These are phyloP conservation scores for Holtermanniella nyarrowii DNA, from an alignment of 768 basidiomycete species.

Conservation along the genomic window DNA sequence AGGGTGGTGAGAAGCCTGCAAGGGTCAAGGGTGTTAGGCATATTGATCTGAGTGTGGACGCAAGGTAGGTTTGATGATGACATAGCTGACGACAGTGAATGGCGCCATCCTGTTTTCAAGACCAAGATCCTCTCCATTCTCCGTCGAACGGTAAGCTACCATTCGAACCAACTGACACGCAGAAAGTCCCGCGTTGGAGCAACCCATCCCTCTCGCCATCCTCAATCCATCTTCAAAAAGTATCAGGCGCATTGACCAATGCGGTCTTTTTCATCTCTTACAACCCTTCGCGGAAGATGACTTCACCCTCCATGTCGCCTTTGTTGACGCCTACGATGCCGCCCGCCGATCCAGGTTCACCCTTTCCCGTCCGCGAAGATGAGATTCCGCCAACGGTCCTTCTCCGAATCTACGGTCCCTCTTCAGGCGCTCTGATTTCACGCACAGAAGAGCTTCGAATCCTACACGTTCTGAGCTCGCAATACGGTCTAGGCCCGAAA, in stretches of 20 bases:
- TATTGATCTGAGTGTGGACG: conserved; percentile 29
- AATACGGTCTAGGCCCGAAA: conserved; percentile 77
- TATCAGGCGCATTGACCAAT: conserved; percentile 88
- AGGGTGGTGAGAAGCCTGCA: not conserved
- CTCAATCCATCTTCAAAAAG: conserved; percentile 57
- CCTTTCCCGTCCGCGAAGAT: conserved; percentile 43
- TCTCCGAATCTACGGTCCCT: conserved; percentile 83
- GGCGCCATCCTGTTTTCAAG: conserved; percentile 39
- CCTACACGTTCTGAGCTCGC: conserved; percentile 77
- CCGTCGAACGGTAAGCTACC: conserved; percentile 19
- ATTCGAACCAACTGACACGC: not conserved
- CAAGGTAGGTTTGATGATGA: conserved; percentile 17
- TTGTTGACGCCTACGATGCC: conserved; percentile 23
- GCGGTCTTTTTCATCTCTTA: conserved; percentile 91
- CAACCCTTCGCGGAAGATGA: conserved; percentile 38
- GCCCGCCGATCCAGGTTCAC: conserved; percentile 39
- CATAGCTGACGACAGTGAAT: conserved; percentile 17
- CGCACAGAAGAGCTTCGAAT: conserved; percentile 75
- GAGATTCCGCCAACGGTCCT: conserved; percentile 53
- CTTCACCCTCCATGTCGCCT: conserved; percentile 28
- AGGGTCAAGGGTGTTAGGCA: conserved; percentile 28
- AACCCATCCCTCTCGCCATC: conserved; percentile 25
- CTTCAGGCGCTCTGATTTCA: conserved; percentile 75
- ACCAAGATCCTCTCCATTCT: conserved; percentile 32
- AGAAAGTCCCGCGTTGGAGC: conserved; percentile 38